These are phyloP conservation scores for Erucastrum elatum DNA, from an alignment of 345 rosid species.

Conservation along the genomic window DNA sequence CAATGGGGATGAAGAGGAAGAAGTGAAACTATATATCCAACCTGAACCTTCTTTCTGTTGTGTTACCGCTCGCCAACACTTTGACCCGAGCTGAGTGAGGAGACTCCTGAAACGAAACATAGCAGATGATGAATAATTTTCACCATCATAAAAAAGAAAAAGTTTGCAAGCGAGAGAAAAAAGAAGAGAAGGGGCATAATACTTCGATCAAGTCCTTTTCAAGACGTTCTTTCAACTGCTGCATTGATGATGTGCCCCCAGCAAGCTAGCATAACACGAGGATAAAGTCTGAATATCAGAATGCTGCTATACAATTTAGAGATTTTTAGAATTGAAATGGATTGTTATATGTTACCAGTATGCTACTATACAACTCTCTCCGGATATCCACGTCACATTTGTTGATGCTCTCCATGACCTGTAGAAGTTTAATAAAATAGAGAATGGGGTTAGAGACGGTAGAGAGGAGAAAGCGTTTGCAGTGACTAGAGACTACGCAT, in stretches of 20 bases:
- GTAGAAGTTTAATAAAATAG: slow-evolving; percentile 24
- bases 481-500: slow-evolving; percentile 10
- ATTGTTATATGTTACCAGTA: slow-evolving; percentile 60
- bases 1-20: not conserved
- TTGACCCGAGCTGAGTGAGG: slow-evolving; percentile 97
- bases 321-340: not conserved
- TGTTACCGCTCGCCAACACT: slow-evolving; percentile 93
- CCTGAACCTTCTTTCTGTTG: slow-evolving; percentile 91
- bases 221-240: slow-evolving; percentile 97
- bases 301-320: slow-evolving; percentile 59
- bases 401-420: slow-evolving; percentile 94
- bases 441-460: slow-evolving; percentile 6
- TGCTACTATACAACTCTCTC: slow-evolving; percentile 86
- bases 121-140: not conserved
- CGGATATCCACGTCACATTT: slow-evolving; percentile 94
- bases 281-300: slow-evolving; percentile 42
- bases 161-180: not conserved
- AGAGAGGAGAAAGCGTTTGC: slow-evolving; percentile 4
- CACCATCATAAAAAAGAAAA: not conserved
- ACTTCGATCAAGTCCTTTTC: slow-evolving; percentile 98
- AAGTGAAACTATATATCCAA: slow-evolving; percentile 27
- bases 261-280: slow-evolving; percentile 60
- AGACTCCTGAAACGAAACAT: slow-evolving; percentile 65
- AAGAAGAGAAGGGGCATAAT: not conserved
- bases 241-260: slow-evolving; percentile 99